Conservation (phyloP, 2,329 filamentous ascomycete genomes). For the Aspergillus brasiliensis region DNA sequence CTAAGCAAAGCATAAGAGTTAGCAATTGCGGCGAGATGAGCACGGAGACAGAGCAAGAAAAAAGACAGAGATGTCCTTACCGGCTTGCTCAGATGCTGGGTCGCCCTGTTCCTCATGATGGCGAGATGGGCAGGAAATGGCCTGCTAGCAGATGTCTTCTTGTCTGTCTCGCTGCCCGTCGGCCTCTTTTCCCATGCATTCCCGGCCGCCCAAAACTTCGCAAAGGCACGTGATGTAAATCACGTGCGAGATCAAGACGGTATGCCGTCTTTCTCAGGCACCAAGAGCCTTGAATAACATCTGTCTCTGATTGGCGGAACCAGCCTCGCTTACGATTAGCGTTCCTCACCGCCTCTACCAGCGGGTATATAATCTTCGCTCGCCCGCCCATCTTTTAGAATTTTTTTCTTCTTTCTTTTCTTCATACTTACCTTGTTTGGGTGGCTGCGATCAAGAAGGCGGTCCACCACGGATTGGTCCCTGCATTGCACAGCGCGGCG, state of each 20-base stretch:
- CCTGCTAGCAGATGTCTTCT: conserved; percentile 10
- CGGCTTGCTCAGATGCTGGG: conserved; percentile 43
- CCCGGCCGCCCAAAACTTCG: conserved; percentile 36
- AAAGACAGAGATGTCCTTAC: conserved; percentile 25
- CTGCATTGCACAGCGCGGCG: conserved; percentile 62
- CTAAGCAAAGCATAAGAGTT: conserved; percentile 49
- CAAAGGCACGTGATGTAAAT: conserved; percentile 9
- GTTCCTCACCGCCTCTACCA: conserved; percentile 2
- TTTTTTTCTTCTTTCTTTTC: conserved; percentile 45
- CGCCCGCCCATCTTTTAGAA: conserved; percentile 21
- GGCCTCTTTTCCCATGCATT: conserved; percentile 10
- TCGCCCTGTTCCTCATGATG: conserved; percentile 51
- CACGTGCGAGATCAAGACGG: not conserved
- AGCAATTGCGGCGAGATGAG: conserved; percentile 4
- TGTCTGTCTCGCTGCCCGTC: conserved; percentile 11
- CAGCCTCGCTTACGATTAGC: conserved; percentile 36
- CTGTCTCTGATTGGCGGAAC: conserved; percentile 15
- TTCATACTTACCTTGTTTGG: conserved; percentile 57
- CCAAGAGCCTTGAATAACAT: accelerated
- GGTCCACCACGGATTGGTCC: conserved; percentile 50
- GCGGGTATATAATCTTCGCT: conserved; percentile 34
- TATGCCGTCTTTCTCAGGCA: conserved; percentile 13
- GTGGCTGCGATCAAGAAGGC: conserved; percentile 51
- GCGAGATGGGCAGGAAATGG: conserved; percentile 18
- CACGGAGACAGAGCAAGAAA: not conserved